Conservation (phyloP, 805 yeast species). For the Yamadazyma kitorensis region DNA sequence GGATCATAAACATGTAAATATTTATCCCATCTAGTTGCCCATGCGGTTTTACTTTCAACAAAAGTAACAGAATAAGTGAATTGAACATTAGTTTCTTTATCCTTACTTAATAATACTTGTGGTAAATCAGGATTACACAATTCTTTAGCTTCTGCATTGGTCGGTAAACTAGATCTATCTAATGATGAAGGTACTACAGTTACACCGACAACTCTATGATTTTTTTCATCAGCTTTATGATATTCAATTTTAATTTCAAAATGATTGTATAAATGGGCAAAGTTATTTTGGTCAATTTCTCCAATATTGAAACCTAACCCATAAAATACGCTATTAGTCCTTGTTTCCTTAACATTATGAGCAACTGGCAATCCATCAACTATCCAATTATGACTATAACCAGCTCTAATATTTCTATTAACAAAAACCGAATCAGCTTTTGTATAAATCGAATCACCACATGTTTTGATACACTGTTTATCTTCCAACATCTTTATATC, state of each 20-base stretch:
- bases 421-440: conserved; percentile 71
- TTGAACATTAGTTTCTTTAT: conserved; percentile 53
- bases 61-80: conserved; percentile 86
- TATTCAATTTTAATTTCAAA: conserved; percentile 77
- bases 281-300: conserved; percentile 51
- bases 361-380: conserved; percentile 96
- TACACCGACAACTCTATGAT: conserved; percentile 88
- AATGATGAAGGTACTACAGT: conserved; percentile 67
- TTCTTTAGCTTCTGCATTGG: conserved; percentile 22
- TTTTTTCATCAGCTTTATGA: conserved; percentile 66
- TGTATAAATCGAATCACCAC: conserved; percentile 59
- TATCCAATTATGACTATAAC: conserved; percentile 88
- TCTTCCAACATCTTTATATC: conserved; percentile 74
- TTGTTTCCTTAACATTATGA: conserved; percentile 50
- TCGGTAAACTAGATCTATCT: conserved; percentile 27
- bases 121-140: conserved; percentile 29
- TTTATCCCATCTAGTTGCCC: conserved; percentile 99
- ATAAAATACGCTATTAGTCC: conserved; percentile 61
- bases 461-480: conserved; percentile 63
- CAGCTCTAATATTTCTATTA: conserved; percentile 73
- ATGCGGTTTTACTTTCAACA: conserved; percentile 64
- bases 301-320: conserved; percentile 85
- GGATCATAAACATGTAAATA: conserved; percentile 90
- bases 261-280: conserved; percentile 74
- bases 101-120: conserved; percentile 50